phyloP scores from a whole-genome alignment of 2,329 filamentous ascomycete species.

The Nemania abortiva region DNA sequence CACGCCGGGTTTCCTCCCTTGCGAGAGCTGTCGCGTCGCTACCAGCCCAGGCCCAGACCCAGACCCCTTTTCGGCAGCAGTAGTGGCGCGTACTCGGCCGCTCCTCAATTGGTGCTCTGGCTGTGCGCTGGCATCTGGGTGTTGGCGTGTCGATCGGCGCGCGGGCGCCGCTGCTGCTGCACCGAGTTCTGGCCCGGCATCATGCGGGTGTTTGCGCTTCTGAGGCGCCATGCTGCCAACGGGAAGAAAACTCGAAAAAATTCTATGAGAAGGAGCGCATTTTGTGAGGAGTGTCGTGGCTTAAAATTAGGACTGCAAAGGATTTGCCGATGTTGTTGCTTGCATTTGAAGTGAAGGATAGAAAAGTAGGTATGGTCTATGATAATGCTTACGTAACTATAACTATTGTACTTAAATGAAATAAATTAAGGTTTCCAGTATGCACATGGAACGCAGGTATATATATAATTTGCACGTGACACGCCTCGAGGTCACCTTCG shows the following conservation, averaged over 20 bases:
- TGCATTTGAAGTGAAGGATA: no score
- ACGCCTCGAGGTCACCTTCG: background rate
- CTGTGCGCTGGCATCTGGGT: conserved; percentile 37
- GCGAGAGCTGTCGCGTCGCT: conserved; percentile 17
- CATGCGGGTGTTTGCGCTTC: conserved; percentile 51
- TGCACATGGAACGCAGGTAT: no score
- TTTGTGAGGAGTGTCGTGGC: background rate
- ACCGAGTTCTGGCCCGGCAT: conserved; percentile 32
- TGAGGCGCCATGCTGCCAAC: conserved; percentile 45
- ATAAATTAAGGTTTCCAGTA: no score
- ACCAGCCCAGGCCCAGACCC: background rate
- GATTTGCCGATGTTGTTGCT: no score
- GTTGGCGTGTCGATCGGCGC: conserved; percentile 49
- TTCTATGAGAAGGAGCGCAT: conserved; percentile 1
- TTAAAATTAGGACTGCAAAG: no score
- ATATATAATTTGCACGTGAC: conserved; percentile 39
- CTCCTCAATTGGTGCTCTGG: conserved; percentile 46
- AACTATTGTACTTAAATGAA: no score
- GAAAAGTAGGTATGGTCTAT: background rate
- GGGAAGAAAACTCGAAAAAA: background rate
- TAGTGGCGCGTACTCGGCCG: conserved; percentile 45
- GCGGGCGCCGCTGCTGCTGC: conserved; percentile 30
- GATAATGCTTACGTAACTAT: conserved; percentile 40
- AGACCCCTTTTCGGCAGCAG: conserved; percentile 28
- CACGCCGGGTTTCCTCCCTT: conserved; percentile 37